A percentile compares a stretch with the other conserved stretches of the same genome.
phyloP scores from a whole-genome alignment of 2,329 filamentous ascomycete species.

The Colletotrichum chrysophilum region DNA sequence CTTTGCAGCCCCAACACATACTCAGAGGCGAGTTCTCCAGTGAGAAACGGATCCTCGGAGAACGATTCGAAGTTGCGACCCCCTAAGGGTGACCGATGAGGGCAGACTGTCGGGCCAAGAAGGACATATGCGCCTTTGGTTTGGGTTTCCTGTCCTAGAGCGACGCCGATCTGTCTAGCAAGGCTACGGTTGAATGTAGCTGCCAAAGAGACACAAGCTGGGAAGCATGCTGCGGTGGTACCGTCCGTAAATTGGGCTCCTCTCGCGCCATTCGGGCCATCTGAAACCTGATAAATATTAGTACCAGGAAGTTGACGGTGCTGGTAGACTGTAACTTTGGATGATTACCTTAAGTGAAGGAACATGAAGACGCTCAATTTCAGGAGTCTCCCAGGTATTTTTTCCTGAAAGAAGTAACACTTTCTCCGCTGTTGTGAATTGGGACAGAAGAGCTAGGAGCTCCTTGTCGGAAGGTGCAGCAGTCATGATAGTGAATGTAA shows the following conservation, averaged over 20 bases:
- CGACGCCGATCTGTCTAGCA: constrained; percentile 56
- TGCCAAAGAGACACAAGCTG: constrained; percentile 42
- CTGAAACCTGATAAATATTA: background rate
- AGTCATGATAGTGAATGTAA: background rate
- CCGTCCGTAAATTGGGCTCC: background rate
- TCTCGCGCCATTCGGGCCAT: constrained; percentile 2
- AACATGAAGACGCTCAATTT: background rate
- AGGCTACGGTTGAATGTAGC: constrained; percentile 67
- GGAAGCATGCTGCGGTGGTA: background rate
- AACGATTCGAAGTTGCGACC: constrained; percentile 71
- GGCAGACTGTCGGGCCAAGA: constrained; percentile 66
- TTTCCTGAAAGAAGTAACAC: background rate
- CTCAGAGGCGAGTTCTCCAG: constrained; percentile 43
- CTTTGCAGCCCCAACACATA: constrained; percentile 32
- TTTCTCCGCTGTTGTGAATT: background rate
- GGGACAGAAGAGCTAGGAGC: background rate
- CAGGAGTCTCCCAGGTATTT: background rate
- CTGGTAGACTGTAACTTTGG: fast-evolving
- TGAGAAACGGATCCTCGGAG: constrained; percentile 52
- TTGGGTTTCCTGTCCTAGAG: constrained; percentile 15
- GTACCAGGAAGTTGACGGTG: fast-evolving
- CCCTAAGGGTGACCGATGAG: constrained; percentile 65
- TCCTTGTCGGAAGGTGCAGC: background rate
- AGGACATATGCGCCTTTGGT: constrained; percentile 62
- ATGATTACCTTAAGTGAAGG: background rate